Evolutionary conservation across 1,139 yeast genomes (phyloP), one percentile per base, ranked within the genome.

Genomic region (Diutina catenulata): DNA sequence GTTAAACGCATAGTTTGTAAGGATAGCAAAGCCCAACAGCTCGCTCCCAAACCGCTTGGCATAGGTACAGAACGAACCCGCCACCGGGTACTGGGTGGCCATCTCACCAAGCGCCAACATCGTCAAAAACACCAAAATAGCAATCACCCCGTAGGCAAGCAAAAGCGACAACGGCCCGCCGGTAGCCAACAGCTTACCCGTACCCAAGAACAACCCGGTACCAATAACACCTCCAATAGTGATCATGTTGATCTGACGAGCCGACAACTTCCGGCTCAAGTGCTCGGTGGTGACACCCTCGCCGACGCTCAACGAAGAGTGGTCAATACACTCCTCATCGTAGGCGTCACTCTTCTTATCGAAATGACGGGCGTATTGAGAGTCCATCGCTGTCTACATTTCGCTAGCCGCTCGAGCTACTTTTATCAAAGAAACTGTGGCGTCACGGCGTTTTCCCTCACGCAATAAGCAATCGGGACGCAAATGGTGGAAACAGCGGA

Each of bases 91-190:
- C 11, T 77, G 68, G 29, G 81, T 83, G 36, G 93, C 86, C 53
- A 84, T 55, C 57, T 86, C 95, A 45, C 94, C 93, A 40, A 86
- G 74, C n/a, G 91, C 78, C 53, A 82, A 88, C 49, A 83, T 79
- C 36, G 83, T 80, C 49, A 76, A 71, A 59, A 74, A 81, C 47
- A 84, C 74, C 71, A 80, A 68, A 6, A 80, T 64, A 35, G 87
- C 82, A 44, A 81, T 69, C 36, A 78, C 58, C 38, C 74, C 72
- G 52, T 78, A 83, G 41, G 87, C 87, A 28, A 84, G 62, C 33
- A 83, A 55, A 33, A 83, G 60, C 40, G 83, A 81, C 5, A 82
- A 91, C 3, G 94, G 94, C 26, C 95, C 95, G 40, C 94, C 94
- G 22, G 44, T 39, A 37, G 62, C 55, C 47, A 83, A 62, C 2